Base-by-base conservation (phyloP, 805 yeast genomes). In the Lipomyces yamanashiensis region DNA sequence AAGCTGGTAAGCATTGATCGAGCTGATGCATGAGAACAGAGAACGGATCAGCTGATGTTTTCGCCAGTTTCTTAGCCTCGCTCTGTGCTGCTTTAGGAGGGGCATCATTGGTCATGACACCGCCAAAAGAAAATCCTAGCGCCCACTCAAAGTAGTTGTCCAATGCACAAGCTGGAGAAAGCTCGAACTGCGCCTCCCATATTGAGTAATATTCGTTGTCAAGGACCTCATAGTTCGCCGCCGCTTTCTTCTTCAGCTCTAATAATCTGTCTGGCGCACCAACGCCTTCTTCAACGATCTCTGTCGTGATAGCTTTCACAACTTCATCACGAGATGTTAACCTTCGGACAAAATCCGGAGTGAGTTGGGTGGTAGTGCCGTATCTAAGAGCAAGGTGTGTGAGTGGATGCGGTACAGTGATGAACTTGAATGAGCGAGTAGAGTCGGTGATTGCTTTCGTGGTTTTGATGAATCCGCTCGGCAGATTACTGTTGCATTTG, bases 321-420 rank as follows among this genome's bases (percentile, higher is more conserved):
- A 45, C 54, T 39, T n/a, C 45, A 43, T 66, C 66, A 28, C 69
- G 61, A 10, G 48, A 2, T 1, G 64, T 48, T 28, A 55, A 44
- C 34, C 69, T 62, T 8, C 69, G 55, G 6, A 66, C 54, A 10
- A 61, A 21, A 44, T 66, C 62, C 7, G 69, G 52, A 0, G 55
- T 45, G n/a, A 59, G 37, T 33, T 54, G 47, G 13, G 51, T 45
- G n/a, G 59, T 36, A 4, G 65, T 54, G 37, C 53, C 33, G 43
- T 49, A 53, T 7, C 49, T 13, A 7, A 66, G 59, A 6, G 67
- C 59, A 13, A 61, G 62, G 15, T 48, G 56, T 9, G 58, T 56
- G 23, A 66, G 34, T 33, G 69, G 67, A 49, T 66, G 69, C 34
- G 69, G 64, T 19, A 66, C 49, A 12, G 69, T 48, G 40, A 59